Evolutionary conservation across 352 stramenopile species (phyloP).

Genomic region (Pelagophyceae sp.): DNA sequence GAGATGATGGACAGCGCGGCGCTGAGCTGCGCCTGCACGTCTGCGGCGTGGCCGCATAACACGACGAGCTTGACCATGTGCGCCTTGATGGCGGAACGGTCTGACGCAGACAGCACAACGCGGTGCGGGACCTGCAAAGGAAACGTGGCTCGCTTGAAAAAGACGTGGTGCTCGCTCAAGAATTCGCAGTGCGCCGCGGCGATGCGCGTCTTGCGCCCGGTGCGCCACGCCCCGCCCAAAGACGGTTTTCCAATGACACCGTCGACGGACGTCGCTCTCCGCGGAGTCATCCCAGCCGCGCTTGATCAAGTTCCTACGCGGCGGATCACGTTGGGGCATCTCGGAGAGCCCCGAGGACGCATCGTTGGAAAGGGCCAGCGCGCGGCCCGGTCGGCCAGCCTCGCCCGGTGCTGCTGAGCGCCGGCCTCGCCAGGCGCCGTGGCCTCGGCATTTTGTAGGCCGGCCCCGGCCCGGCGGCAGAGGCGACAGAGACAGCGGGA

Average conservation of each 20-base stretch:
- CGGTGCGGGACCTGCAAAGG: constrained; percentile 24
- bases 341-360: too few relatives aligned
- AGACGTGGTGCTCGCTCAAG: neutral
- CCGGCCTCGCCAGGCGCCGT: neutral
- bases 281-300: constrained; percentile 82
- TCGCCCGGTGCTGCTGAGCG: neutral
- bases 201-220: too few relatives aligned
- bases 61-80: constrained; percentile 98
- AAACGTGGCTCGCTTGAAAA: constrained; percentile 2
- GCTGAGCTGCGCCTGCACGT: constrained; percentile 85
- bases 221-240: too few relatives aligned
- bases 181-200: neutral
- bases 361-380: constrained; percentile 49
- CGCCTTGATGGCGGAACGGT: constrained; percentile 88
- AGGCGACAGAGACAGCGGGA: neutral
- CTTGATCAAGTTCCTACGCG: constrained; percentile 99
- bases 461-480: too few relatives aligned
- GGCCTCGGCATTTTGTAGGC: too few relatives aligned
- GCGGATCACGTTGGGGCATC: too few relatives aligned
- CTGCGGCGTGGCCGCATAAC: constrained; percentile 67
- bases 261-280: constrained; percentile 34
- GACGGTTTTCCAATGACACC: too few relatives aligned
- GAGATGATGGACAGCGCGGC: constrained; percentile 93
- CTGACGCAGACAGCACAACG: constrained; percentile 39
- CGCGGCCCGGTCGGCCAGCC: neutral